Conservation (phyloP, 148 eudicot genomes). For the Arbutus unedo region DNA sequence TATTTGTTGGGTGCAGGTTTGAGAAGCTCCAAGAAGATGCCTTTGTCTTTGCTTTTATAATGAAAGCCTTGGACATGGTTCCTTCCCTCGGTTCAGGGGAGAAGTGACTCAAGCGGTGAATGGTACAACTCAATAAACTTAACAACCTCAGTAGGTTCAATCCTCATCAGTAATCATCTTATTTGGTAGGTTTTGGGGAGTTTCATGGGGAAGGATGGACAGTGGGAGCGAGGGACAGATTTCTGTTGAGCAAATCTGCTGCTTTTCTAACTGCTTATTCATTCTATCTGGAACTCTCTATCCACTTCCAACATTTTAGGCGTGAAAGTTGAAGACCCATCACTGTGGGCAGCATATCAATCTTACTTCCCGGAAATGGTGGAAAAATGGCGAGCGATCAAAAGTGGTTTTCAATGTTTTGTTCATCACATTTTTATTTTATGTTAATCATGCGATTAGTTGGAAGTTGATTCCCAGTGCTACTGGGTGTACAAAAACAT, state of each 20-base stretch:
- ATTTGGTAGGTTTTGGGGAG: not conserved
- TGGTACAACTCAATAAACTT: not conserved
- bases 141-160: not conserved
- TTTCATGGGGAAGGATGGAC: not conserved
- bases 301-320: not conserved
- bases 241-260: not conserved
- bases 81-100: constrained; percentile 14
- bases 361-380: not conserved
- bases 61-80: constrained; percentile 52
- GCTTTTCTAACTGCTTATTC: not conserved
- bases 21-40: constrained; percentile 62
- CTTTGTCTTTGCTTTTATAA: constrained; percentile 39
- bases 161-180: not conserved
- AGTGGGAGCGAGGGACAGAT: not conserved
- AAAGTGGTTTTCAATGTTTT: not conserved
- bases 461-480: not conserved
- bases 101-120: constrained; percentile 6
- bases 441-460: not conserved
- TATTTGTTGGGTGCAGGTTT: constrained; percentile 32
- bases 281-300: not conserved
- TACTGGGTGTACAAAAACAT: not conserved
- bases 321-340: not conserved
- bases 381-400: not conserved
- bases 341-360: not conserved
- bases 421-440: not conserved